Conservation (phyloP, 768 basidiomycete species). For the Daedaleopsis nitida region DNA sequence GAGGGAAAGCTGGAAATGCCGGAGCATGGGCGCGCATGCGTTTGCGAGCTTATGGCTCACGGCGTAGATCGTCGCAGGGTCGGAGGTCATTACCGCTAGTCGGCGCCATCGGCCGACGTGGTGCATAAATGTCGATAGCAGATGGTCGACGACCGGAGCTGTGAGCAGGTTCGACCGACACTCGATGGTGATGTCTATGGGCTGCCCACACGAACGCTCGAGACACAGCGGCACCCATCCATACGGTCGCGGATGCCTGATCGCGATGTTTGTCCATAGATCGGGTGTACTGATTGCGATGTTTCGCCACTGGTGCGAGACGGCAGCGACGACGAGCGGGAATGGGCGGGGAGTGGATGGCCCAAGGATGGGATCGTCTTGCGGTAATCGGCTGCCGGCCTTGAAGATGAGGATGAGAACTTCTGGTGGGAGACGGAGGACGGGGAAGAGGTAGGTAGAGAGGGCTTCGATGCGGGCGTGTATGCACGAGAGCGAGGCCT, state of each 20-base stretch:
- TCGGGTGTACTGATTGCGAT: conserved; percentile 20
- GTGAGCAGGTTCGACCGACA: conserved; percentile 18
- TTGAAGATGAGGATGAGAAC: conserved; percentile 26
- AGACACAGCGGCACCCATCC: conserved; percentile 22
- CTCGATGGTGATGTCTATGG: conserved; percentile 26
- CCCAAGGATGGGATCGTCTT: conserved; percentile 14
- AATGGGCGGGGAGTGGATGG: conserved; percentile 14
- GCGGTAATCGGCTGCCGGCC: conserved; percentile 16
- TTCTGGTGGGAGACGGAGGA: conserved; percentile 24
- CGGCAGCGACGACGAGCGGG: conserved; percentile 23
- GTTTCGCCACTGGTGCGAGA: conserved; percentile 26
- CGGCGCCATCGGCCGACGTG: conserved; percentile 24
- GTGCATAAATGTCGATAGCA: conserved; percentile 17
- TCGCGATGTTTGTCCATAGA: conserved; percentile 25
- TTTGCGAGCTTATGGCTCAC: conserved; percentile 20
- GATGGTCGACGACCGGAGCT: conserved; percentile 13
- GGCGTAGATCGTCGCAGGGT: conserved; percentile 16
- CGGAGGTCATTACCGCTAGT: conserved; percentile 22
- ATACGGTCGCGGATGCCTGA: conserved; percentile 19
- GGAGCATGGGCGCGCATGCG: conserved; percentile 16
- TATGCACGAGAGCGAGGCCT: conserved; percentile 25
- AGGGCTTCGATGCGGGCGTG: conserved; percentile 24
- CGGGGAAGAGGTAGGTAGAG: conserved; percentile 24
- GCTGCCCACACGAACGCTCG: conserved; percentile 14
- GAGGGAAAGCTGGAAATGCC: conserved; percentile 24